Base-by-base conservation (phyloP, 805 yeast species). In the Wickerhamomyces chambardii region DNA sequence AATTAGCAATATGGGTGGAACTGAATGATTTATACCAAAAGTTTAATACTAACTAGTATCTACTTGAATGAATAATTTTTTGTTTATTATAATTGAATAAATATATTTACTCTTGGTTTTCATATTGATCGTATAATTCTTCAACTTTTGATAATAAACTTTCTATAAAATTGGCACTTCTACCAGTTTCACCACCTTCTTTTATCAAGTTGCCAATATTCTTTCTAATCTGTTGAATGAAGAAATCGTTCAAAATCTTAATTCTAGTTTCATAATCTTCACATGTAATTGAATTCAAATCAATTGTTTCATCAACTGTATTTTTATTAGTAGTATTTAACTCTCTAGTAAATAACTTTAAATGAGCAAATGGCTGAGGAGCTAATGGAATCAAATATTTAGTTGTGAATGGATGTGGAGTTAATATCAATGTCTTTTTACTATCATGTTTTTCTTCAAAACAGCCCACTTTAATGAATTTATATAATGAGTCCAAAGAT, bases 141-240 rank as follows among this genome's bases (percentile, higher is more conserved):
- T 24, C 26, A 30, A 42, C 14, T 11, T 38, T 41, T 17, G 39
- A 43, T 1, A 39, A 30, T 15, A 50, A 15, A 3, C 30, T 29
- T 22, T 46, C 37, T n/a, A 50, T 26, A 3, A 41, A 30, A 17
- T 58, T 61, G 7, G 73, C 67, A 12, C 53, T 68, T 41, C 76
- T 68, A 3, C 87, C 87, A 15, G 70, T 59, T 32, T 78, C 84
- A 2, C 89, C 89, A 11, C 86, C 94, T 43, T 83, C 92, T 46
- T 74, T 75, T 9, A 75, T 55, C 24, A 74, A 47, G 28, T 61
- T 61, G 1, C 57, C 61, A 17, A 80, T 60, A 27, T 84, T 80
- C 32, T 60, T 65, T 16, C 47, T 36, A 33, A 84, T 61, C 10
- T 72, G 73, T 2, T 55, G 54, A 30, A 58, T 47, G 47, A 77